Base-by-base conservation (phyloP, 768 basidiomycete species). In the Tylopilus felleus region DNA sequence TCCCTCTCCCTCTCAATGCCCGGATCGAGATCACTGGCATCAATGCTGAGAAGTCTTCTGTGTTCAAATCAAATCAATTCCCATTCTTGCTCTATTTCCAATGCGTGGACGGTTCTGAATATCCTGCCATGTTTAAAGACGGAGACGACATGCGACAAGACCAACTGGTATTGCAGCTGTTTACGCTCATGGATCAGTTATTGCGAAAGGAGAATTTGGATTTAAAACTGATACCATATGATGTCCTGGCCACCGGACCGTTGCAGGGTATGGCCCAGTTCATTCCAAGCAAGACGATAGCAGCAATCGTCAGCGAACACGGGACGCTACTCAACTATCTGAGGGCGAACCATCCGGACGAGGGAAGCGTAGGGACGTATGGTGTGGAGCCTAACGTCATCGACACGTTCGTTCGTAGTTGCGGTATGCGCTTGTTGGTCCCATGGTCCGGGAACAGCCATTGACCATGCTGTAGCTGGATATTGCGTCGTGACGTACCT, bases 101-200 rank as follows among this genome's bases (percentile, higher is more conserved):
- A 61, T 89, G 90, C 60, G 76, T 84, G 10, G 88, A 92, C 52
- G 86, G 90, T 10, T 80, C 84, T 16, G 90, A 94, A 66, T 98
- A 89, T 70, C 90, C 95, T 0, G 82, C 98, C 48, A 98, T 99
- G 56, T 98, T 98, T 80, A 99, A 98, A 72, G 95, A 98, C 61
- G 97, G 97, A 14, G 97, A 98, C 66, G 97, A 99, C 66, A 88
- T 98, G 80, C 86, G 97, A 21, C 97, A 99, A 70, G 97, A 99
- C 67, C 97, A 99, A 69, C 83, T 99, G 35, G 95, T 98, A 25
- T 88, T 98, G 47, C 97, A 99, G 70, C 78, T 98, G n/a, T 95
- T 99, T 71, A 97, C 94, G 16, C 82, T 99, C 25, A 99, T 99
- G 97, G 94, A 99, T 67, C 80, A 90, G 45, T 71, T 99, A 23